Base-by-base conservation (phyloP, 495 filamentous ascomycete species). In the Hyphodiscus hymeniophilus region DNA sequence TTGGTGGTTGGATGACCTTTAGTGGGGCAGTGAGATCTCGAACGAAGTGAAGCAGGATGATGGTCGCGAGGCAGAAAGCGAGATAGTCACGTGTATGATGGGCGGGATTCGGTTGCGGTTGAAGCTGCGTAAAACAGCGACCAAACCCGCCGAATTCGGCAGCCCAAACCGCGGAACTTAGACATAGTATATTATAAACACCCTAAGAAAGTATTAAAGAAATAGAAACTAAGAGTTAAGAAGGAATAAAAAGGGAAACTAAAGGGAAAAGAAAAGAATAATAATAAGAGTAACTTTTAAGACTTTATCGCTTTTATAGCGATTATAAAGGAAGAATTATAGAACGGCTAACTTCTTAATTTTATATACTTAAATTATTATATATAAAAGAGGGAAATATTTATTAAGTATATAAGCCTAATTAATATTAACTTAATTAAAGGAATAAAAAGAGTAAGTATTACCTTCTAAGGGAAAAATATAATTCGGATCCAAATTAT, bases 91-190 rank as follows among this genome's bases (percentile, higher is more conserved):
- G 22, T 47, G 22, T 17, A 34, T 21, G 7, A 23, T 38, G 2
- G 23, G 31, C 7, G 4, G 30, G 45, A 10, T 38, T 18, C 15
- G 45, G 32, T 18, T 38, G 45, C 18, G 32, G 45, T 47, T 26
- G 23, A 39, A 17, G 32, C 32, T 23, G 32, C 34, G 18, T 47
- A 47, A 47, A 47, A 47, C 45, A 47, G 45, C 34, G 18, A 47
- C 45, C 16, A 47, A 38, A 38, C 21, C 45, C n/a, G 32, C 18
- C 22, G 21, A 42, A 49, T 42, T 42, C 35, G 17, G 47, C 31
- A 47, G 31, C 31, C 44, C 18, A 47, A 47, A 47, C 44, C 22
- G 41, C 7, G 8, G 41, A 7, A 43, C 41, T 43, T 43, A 6
- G 17, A 43, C 21, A 43, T 33, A 33, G 7, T 33, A 33, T 33